Conservation (phyloP, 1,139 yeast genomes). For the Lodderomyces beijingensis region DNA sequence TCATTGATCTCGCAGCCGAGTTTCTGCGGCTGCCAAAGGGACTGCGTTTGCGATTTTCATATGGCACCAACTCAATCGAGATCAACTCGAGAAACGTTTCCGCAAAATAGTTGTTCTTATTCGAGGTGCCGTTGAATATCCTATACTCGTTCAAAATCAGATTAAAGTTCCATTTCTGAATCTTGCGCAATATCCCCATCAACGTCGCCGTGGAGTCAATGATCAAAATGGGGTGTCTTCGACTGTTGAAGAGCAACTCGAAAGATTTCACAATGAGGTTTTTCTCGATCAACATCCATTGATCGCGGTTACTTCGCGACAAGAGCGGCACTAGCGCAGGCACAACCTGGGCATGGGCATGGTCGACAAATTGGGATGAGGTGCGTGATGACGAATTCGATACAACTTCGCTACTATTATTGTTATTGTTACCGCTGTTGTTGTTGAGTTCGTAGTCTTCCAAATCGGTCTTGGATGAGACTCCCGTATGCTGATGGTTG, state of each 20-base stretch:
- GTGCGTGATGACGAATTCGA: slow-evolving; percentile 1
- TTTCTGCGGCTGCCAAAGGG: slow-evolving; percentile 8
- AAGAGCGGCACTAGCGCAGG: slow-evolving; percentile 1
- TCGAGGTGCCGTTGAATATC: slow-evolving; percentile 57
- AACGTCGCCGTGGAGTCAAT: slow-evolving; percentile 80
- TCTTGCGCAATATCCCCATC: slow-evolving; percentile 72
- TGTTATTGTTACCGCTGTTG: not conserved
- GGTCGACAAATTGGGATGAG: slow-evolving; percentile 1
- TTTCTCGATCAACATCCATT: slow-evolving; percentile 69
- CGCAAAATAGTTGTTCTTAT: slow-evolving; percentile 68
- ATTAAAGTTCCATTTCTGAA: slow-evolving; percentile 86
- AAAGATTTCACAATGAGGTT: slow-evolving; percentile 53
- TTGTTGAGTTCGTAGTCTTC: slow-evolving; percentile 13
- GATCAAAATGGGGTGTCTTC: slow-evolving; percentile 65
- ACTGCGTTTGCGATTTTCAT: slow-evolving; percentile 19
- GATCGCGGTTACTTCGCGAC: slow-evolving; percentile 38
- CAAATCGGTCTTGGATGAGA: slow-evolving; percentile 7
- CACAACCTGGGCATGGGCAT: not conserved
- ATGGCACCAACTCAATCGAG: slow-evolving; percentile 49
- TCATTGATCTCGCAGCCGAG: slow-evolving; percentile 2
- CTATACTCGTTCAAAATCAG: slow-evolving; percentile 83
- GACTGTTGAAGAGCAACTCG: slow-evolving; percentile 56
- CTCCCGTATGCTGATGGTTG: slow-evolving; percentile 38
- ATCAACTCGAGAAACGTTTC: slow-evolving; percentile 79
- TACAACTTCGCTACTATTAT: slow-evolving; percentile 2